Conservation (phyloP, 768 basidiomycete species). For the Phylloporus sp. region DNA sequence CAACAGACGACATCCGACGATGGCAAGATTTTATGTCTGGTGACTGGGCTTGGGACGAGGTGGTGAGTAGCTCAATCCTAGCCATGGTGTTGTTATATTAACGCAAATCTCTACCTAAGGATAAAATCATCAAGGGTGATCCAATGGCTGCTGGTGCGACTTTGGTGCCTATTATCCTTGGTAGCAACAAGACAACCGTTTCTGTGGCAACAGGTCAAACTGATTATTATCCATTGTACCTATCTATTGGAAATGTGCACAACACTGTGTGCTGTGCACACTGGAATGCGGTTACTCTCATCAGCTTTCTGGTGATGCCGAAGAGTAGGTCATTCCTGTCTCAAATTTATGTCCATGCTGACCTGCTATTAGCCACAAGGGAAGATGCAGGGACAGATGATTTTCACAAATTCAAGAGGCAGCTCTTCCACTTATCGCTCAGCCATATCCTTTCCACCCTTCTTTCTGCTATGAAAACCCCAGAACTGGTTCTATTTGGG, state of each 20-base stretch:
- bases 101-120: neutral
- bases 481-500: constrained; percentile 20
- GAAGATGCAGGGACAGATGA: constrained; percentile 6
- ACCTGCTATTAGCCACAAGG: constrained; percentile 1
- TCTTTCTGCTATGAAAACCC: constrained; percentile 23
- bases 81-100: neutral
- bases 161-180: constrained; percentile 12
- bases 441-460: constrained; percentile 23
- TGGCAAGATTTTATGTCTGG: neutral
- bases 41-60: constrained; percentile 3
- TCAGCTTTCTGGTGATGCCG: constrained; percentile 28
- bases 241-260: constrained; percentile 12
- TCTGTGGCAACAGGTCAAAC: constrained; percentile 13
- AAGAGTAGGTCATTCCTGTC: constrained; percentile 22
- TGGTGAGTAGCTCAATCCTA: too few relatives aligned
- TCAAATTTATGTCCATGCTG: neutral
- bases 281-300: constrained; percentile 1
- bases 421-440: constrained; percentile 30
- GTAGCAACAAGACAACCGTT: constrained; percentile 15
- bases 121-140: constrained; percentile 24
- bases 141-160: constrained; percentile 6
- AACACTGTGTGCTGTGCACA: constrained; percentile 10
- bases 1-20: neutral
- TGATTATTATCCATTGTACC: constrained; percentile 13
- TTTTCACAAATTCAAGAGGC: constrained; percentile 27